Percentiles rank a stretch among this genome's conserved stretches.
phyloP scores from a whole-genome alignment of 768 basidiomycete genomes.

The Porpolomopsis calyptriformis region DNA sequence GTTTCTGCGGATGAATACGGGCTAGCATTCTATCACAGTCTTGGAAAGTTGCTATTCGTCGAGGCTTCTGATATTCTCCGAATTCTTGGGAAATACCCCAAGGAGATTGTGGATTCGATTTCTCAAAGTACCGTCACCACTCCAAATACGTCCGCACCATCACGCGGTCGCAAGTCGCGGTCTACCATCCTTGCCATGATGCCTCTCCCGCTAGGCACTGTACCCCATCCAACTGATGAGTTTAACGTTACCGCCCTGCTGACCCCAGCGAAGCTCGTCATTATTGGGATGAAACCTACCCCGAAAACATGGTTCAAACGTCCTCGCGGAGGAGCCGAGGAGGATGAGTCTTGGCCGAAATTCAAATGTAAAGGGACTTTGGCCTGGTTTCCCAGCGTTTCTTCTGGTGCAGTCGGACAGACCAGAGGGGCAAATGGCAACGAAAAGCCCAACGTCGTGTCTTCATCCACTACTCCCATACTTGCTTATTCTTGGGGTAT shows the following conservation, averaged over 20 bases:
- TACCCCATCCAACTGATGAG: constrained; percentile 62
- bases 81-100: constrained; percentile 85
- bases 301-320: constrained; percentile 89
- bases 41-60: constrained; percentile 90
- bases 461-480: constrained; percentile 39
- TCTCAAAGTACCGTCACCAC: constrained; percentile 8
- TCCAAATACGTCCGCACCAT: constrained; percentile 12
- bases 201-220: constrained; percentile 71
- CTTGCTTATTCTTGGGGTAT: constrained; percentile 83
- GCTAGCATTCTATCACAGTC: constrained; percentile 87
- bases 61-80: constrained; percentile 91
- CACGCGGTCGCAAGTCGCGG: constrained; percentile 38
- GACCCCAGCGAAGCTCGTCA: constrained; percentile 82
- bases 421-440: constrained; percentile 16
- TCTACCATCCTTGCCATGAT: constrained; percentile 70
- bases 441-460: background rate
- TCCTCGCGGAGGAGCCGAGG: constrained; percentile 42
- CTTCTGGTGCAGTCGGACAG: constrained; percentile 11
- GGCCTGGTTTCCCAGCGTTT: constrained; percentile 74
- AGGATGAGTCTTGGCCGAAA: constrained; percentile 28
- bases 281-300: constrained; percentile 85
- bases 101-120: constrained; percentile 24
- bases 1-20: constrained; percentile 86
- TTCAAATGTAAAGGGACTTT: constrained; percentile 53
- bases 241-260: constrained; percentile 78